Evolutionary conservation across 2,329 filamentous ascomycete genomes (phyloP).

Genomic region (Fusarium luffae): DNA sequence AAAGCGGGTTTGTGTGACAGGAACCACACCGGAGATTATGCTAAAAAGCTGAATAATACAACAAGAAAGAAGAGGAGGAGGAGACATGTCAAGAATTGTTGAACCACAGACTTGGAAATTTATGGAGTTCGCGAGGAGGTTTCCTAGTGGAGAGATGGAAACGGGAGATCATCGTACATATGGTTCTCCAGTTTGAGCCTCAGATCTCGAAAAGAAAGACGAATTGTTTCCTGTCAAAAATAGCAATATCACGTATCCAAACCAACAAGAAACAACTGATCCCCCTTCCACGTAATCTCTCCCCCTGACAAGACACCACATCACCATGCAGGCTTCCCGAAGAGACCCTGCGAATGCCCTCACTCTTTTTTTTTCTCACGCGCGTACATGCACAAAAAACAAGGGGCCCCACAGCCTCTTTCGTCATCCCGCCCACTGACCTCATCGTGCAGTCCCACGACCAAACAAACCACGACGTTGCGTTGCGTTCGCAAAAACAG

Average conservation of each 20-base stretch:
- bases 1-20: slow-evolving; percentile 19
- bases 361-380: neutral
- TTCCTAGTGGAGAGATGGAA: slow-evolving; percentile 25
- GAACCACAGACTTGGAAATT: neutral
- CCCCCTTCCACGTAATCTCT: slow-evolving; percentile 12
- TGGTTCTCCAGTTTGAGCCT: slow-evolving; percentile 28
- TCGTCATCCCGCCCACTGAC: slow-evolving; percentile 47
- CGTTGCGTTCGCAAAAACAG: slow-evolving; percentile 26
- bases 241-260: neutral
- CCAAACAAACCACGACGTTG: slow-evolving; percentile 1
- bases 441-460: slow-evolving; percentile 44
- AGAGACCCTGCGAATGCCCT: slow-evolving; percentile 28
- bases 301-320: slow-evolving; percentile 8
- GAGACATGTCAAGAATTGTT: neutral
- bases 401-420: slow-evolving; percentile 19
- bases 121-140: slow-evolving; percentile 24
- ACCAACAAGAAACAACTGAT: neutral
- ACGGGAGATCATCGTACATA: slow-evolving; percentile 39
- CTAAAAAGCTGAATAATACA: neutral
- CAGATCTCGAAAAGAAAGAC: slow-evolving; percentile 7
- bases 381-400: neutral
- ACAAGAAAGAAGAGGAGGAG: neutral
- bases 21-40: neutral
- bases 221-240: neutral
- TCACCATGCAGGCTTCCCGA: slow-evolving; percentile 17